These are phyloP conservation scores for Fagopyrum tataricum DNA, from an alignment of 148 eudicot genomes.

Conservation along the genomic window DNA sequence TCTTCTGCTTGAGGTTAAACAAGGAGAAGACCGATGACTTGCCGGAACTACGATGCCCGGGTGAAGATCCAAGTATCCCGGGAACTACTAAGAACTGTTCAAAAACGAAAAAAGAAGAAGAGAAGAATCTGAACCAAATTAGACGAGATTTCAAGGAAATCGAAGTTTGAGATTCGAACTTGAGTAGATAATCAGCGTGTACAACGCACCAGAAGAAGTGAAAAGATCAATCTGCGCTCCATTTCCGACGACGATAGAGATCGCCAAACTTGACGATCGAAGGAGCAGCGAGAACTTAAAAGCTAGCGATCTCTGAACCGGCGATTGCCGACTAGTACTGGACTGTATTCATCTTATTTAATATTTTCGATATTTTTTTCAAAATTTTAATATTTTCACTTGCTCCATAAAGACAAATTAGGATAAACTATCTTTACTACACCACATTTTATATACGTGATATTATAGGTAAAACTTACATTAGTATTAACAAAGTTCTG, in stretches of 20 bases:
- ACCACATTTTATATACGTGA: too few relatives aligned
- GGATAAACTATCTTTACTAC: too few relatives aligned
- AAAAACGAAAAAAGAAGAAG: neutral
- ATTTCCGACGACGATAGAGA: neutral
- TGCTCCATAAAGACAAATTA: too few relatives aligned
- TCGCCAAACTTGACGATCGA: constrained; percentile 1
- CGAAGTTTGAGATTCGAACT: neutral
- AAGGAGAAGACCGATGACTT: constrained; percentile 69
- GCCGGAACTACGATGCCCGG: constrained; percentile 35
- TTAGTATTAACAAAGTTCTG: too few relatives aligned
- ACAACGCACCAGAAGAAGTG: constrained; percentile 1
- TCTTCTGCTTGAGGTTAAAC: constrained; percentile 84
- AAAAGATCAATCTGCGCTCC: constrained; percentile 2
- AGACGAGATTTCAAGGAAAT: constrained; percentile 1
- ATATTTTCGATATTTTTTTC: too few relatives aligned
- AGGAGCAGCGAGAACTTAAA: neutral
- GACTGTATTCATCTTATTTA: too few relatives aligned
- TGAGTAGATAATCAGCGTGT: neutral
- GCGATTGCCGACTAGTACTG: neutral
- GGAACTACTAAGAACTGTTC: constrained; percentile 23
- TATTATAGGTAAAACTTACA: too few relatives aligned
- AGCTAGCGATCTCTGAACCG: neutral
- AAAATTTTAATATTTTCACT: too few relatives aligned
- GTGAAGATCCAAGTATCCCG: constrained; percentile 44
- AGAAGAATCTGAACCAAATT: neutral